phyloP scores from a whole-genome alignment of 2,329 filamentous ascomycete species.

The Diaporthe ilicicola region DNA sequence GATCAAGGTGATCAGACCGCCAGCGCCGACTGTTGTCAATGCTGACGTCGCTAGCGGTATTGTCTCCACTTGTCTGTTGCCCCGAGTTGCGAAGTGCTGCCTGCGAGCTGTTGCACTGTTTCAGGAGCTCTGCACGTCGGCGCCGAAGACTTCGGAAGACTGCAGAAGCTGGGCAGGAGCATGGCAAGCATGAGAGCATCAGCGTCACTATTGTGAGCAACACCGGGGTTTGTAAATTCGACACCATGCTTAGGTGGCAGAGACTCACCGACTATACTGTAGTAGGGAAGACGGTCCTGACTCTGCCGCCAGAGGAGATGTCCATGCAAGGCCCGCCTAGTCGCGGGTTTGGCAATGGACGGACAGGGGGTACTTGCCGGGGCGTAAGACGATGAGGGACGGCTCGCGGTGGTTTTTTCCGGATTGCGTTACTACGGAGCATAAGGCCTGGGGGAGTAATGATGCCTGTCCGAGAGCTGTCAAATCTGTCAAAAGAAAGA shows the following conservation, averaged over 20 bases:
- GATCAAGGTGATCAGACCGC: slow-evolving; percentile 1
- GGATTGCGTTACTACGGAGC: slow-evolving; percentile 19
- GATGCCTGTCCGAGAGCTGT: slow-evolving; percentile 24
- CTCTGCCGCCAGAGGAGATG: neutral
- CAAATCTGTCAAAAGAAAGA: slow-evolving; percentile 32
- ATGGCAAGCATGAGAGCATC: neutral
- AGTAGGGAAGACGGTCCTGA: neutral
- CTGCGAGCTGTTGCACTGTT: neutral
- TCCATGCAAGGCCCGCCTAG: neutral
- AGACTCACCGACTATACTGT: neutral
- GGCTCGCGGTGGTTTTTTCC: neutral
- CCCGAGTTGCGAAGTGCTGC: neutral
- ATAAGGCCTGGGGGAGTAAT: neutral
- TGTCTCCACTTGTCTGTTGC: neutral
- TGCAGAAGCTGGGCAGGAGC: neutral
- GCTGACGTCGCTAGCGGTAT: slow-evolving; percentile 1
- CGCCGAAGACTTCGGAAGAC: neutral
- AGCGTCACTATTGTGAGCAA: neutral
- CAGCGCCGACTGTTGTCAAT: neutral
- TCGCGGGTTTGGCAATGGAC: neutral
- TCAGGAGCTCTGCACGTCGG: neutral
- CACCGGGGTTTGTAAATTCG: neutral
- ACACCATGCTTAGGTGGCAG: neutral
- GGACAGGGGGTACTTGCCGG: neutral
- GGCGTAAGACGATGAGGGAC: neutral